Base-by-base conservation (phyloP, 768 basidiomycete genomes). In the Dentipellis fragilis region DNA sequence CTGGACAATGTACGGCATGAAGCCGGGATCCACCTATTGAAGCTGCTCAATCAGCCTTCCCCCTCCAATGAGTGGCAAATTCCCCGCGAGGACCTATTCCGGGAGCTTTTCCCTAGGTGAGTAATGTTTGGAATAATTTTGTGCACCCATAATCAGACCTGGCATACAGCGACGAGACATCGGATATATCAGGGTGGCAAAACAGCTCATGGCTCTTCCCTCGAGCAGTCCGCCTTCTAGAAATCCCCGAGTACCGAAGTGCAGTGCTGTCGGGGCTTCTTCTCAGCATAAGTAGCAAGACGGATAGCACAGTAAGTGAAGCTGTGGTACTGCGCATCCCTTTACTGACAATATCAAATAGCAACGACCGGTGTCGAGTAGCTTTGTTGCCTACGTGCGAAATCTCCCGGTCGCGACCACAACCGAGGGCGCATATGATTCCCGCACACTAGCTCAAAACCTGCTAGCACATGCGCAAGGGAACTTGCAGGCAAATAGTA, bases 1-100 rank as follows among this genome's bases (percentile, higher is more conserved):
- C 77, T 98, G 16, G 93, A 96, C 66, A 92, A 87, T 64, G 89
- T 97, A 50, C 79, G 95, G 47, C 87, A 86, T 56, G 82, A 80
- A 51, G 88, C 90, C 9, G 91, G 91, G 1, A 72, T 75, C 58
- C 75, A 80, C 59, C 73, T 93, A 59, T 46, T 74, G 54, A 67
- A 67, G 56, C 67, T 93, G 29, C 63, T 90, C 49, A 63, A 66
- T 21, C 66, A 79, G 29, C 69, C 74, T 8, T 67, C 72, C 11
- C 84, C 83, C 40, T 61, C 64, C 16, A 67, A 72, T 50, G 64
- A 61, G 38, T 87, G 87, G 87, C 67, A 67, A 51, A 68, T 88
- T 36, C 74, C 75, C 48, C 77, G 76, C 16, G 65, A 69, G 49
- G 58, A 65, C 23, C 58, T 84, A 37, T 66, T 89, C 62, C 67